Evolutionary conservation across 306 rosid species (phyloP).

Genomic region (Cicer chorassanicum): DNA sequence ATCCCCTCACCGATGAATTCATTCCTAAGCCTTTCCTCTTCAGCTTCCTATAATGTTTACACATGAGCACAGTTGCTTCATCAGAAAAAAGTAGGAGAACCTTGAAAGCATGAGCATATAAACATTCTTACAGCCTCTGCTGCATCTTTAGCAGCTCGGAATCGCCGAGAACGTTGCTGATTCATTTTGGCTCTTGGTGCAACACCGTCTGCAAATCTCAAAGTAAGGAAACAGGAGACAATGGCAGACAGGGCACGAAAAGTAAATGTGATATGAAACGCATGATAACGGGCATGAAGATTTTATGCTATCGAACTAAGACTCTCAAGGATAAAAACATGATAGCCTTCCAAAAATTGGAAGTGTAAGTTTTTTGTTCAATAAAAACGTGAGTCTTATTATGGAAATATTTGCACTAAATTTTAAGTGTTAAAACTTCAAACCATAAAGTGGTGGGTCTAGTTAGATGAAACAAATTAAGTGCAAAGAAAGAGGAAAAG

Average conservation of each 20-base stretch:
- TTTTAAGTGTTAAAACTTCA: slow-evolving; percentile 17
- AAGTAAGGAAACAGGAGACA: slow-evolving; percentile 23
- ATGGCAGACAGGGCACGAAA: slow-evolving; percentile 40
- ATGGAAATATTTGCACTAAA: slow-evolving; percentile 9
- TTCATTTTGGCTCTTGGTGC: slow-evolving; percentile 99
- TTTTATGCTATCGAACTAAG: background rate
- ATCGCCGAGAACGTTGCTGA: slow-evolving; percentile 96
- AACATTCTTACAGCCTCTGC: slow-evolving; percentile 82
- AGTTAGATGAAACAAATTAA: background rate
- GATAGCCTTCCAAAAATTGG: slow-evolving; percentile 6
- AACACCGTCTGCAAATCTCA: slow-evolving; percentile 71
- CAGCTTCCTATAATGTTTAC: slow-evolving; percentile 75
- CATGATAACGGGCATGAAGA: slow-evolving; percentile 12
- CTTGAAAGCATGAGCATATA: slow-evolving; percentile 37
- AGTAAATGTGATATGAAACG: slow-evolving; percentile 5
- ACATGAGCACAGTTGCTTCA: slow-evolving; percentile 31
- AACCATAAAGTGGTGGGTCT: background rate
- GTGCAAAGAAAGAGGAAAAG: background rate
- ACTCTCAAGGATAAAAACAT: slow-evolving; percentile 11
- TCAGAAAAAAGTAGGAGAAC: slow-evolving; percentile 23
- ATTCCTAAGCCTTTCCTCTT: slow-evolving; percentile 77
- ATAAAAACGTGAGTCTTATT: slow-evolving; percentile 24
- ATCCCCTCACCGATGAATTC: slow-evolving; percentile 69
- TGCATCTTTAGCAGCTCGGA: slow-evolving; percentile 95
- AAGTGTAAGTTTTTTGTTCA: background rate